Evolutionary conservation across 805 yeast genomes (phyloP).

Genomic region (Kluyveromyces lactis): DNA sequence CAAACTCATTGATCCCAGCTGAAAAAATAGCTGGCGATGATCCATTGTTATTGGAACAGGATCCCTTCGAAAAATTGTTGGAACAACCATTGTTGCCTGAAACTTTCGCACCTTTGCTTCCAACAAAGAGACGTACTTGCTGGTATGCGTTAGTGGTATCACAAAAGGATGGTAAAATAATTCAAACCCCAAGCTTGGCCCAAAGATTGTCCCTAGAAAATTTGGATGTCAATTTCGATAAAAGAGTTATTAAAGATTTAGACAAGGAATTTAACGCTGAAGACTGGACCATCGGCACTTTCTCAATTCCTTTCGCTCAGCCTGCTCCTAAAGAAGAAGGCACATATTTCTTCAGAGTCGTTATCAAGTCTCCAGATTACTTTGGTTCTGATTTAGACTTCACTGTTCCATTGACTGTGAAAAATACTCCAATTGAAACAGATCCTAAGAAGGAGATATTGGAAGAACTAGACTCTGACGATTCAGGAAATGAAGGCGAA

Average conservation of each 20-base stretch:
- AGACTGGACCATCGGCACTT: conserved; percentile 51
- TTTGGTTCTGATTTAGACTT: conserved; percentile 76
- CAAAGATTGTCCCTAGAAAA: conserved; percentile 24
- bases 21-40: conserved; percentile 33
- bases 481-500: conserved; percentile 35
- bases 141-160: conserved; percentile 66
- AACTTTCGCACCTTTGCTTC: conserved; percentile 72
- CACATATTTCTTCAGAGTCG: conserved; percentile 56
- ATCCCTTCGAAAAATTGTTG: conserved; percentile 60
- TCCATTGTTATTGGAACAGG: conserved; percentile 55
- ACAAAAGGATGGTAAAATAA: conserved; percentile 74
- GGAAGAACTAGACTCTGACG: conserved; percentile 60
- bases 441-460: conserved; percentile 38
- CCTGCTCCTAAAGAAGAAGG: conserved; percentile 77
- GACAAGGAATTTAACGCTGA: conserved; percentile 30
- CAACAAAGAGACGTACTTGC: conserved; percentile 38
- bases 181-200: conserved; percentile 47
- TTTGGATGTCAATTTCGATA: conserved; percentile 23
- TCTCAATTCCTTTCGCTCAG: conserved; percentile 62
- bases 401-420: conserved; percentile 63
- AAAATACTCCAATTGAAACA: conserved; percentile 37
- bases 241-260: conserved; percentile 20
- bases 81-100: conserved; percentile 62
- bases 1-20: conserved; percentile 29
- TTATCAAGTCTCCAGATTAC: conserved; percentile 65